Base-by-base conservation (phyloP, 805 yeast species). In the Scheffersomyces ergatensis region DNA sequence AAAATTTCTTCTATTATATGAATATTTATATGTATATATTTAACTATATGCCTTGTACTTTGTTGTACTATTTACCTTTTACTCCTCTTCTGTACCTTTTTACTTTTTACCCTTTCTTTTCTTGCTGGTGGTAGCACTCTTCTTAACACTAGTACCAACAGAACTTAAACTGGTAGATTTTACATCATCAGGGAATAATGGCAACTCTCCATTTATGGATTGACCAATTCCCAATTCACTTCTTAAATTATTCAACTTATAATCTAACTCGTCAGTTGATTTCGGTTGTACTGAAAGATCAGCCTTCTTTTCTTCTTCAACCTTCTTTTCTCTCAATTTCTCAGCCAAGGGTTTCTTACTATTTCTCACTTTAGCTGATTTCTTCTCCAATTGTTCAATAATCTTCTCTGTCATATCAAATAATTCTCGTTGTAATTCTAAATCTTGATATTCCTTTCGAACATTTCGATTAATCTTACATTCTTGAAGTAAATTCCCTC, bases 401-500 rank as follows among this genome's bases (percentile, higher is more conserved):
- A 74, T 56, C 41, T 68, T 63, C 38, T 70, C 83, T 0, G 96
- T 87, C 37, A 70, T 70, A 19, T 79, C 84, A 51, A 65, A 88
- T 5, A 90, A 54, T 37, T 65, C 44, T 43, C 74, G 70, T 54
- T 85, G 93, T 41, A 88, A 60, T 34, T 72, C 82, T 14, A 54
- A 70, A 54, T 85, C 85, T 15, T 70, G 64, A 42, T 82, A 75
- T 59, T 90, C 97, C 32, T 65, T 59, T 49, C 95, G 74, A 77
- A 79, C 47, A 44, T 79, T 68, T 43, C 65, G 53, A 34, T 75
- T 56, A n/a, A 78, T 57, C 13, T 70, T 63, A 60, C 97, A 87
- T 53, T 90, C 93, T 36, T 84, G 82, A 40, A 89, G 68, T 55
- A 85, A 78, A 39, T 80, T 72, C 3, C 88, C 93, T 17, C 92